phyloP scores from a whole-genome alignment of 1,284 basidiomycete genomes.

The Puccinia polysora region DNA sequence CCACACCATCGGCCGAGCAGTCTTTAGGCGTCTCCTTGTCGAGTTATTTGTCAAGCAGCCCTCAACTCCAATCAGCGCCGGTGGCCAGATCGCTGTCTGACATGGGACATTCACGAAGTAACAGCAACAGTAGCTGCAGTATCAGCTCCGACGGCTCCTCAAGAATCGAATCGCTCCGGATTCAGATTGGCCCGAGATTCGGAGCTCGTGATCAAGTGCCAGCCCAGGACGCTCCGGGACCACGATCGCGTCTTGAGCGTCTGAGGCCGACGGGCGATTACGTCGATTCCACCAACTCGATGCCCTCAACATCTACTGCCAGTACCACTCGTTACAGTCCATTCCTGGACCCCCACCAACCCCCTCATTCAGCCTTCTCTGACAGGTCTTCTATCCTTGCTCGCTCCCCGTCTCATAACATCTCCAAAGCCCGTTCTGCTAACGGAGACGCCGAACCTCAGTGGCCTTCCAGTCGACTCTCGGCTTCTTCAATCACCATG shows the following conservation, averaged over 20 bases:
- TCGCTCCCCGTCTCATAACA: conserved; percentile 30
- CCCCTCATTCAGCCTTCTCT: conserved; percentile 27
- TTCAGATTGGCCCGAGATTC: conserved; percentile 18
- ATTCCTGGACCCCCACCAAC: conserved; percentile 16
- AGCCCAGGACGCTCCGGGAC: conserved; percentile 20
- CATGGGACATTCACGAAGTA: not conserved
- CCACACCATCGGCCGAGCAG: not conserved
- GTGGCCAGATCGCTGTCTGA: not conserved
- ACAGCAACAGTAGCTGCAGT: conserved; percentile 11
- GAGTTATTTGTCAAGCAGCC: conserved; percentile 17
- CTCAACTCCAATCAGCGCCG: not conserved
- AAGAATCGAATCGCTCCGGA: not conserved
- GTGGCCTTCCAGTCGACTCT: conserved; percentile 6
- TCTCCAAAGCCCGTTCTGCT: conserved; percentile 22
- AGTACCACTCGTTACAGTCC: conserved; percentile 26
- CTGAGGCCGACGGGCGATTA: conserved; percentile 22
- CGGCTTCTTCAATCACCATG: not conserved
- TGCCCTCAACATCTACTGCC: conserved; percentile 19
- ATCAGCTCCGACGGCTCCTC: conserved; percentile 8
- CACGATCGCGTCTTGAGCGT: conserved; percentile 20
- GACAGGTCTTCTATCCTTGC: conserved; percentile 15
- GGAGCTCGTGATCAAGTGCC: conserved; percentile 29
- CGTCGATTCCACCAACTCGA: conserved; percentile 1
- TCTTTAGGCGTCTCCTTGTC: conserved; percentile 3
- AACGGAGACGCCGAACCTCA: conserved; percentile 9